phyloP scores from a whole-genome alignment of 2,329 filamentous ascomycete genomes.

The Botrytis elliptica region DNA sequence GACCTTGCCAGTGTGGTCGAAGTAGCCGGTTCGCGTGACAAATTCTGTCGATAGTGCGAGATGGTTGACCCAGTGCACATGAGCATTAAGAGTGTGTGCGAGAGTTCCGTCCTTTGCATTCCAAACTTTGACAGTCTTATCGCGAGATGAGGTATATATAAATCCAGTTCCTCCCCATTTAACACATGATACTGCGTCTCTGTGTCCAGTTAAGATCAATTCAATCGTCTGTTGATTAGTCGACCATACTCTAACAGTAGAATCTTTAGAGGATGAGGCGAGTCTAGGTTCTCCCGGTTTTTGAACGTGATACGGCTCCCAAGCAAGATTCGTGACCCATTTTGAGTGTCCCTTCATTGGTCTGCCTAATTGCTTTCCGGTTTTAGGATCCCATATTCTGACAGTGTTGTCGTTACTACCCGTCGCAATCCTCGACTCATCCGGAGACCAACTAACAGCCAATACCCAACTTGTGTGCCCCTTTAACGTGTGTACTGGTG shows the following conservation, averaged over 20 bases:
- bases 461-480: constrained; percentile 91
- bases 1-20: constrained; percentile 74
- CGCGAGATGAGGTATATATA: constrained; percentile 83
- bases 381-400: constrained; percentile 83
- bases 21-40: constrained; percentile 79
- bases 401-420: constrained; percentile 92
- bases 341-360: constrained; percentile 80
- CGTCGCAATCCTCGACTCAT: constrained; percentile 77
- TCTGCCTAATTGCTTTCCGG: constrained; percentile 69
- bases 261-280: constrained; percentile 86
- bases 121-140: constrained; percentile 93
- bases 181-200: constrained; percentile 83
- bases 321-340: constrained; percentile 83
- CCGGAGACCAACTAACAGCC: constrained; percentile 82
- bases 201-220: constrained; percentile 83
- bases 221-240: constrained; percentile 76
- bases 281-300: constrained; percentile 70
- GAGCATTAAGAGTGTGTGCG: constrained; percentile 73
- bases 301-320: constrained; percentile 92
- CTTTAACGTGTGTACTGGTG: constrained; percentile 78
- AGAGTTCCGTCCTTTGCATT: constrained; percentile 75
- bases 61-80: constrained; percentile 96
- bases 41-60: constrained; percentile 92
- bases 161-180: constrained; percentile 89
- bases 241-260: constrained; percentile 84